Conservation (phyloP, 129 eudicot species). For the Centella asiatica region DNA sequence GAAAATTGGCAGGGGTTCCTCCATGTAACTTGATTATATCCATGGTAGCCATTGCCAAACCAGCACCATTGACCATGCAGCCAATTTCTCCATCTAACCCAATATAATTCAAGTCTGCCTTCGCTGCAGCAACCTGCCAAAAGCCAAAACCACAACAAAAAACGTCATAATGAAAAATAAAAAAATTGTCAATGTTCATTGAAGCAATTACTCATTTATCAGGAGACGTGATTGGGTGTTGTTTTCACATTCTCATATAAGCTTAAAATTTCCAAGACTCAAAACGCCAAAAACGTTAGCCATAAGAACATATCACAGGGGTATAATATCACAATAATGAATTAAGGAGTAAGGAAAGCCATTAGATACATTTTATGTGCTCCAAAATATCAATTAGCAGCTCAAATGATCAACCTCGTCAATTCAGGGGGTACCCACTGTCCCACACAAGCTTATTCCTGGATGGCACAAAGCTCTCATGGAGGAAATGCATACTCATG, state of each 20-base stretch:
- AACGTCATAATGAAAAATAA: not conserved
- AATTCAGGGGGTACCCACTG: too few species aligned
- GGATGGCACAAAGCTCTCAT: too few species aligned
- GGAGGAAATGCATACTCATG: too few species aligned
- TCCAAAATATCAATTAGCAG: too few species aligned
- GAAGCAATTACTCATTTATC: not conserved
- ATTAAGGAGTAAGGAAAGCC: conserved; percentile 1
- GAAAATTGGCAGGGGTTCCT: conserved; percentile 97
- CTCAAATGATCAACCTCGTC: too few species aligned
- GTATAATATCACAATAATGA: not conserved
- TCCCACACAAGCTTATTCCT: too few species aligned
- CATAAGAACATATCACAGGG: not conserved
- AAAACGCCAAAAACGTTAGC: not conserved
- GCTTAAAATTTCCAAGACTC: not conserved
- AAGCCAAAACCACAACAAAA: conserved; percentile 6
- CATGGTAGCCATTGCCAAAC: conserved; percentile 98
- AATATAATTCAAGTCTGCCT: conserved; percentile 86
- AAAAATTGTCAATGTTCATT: not conserved
- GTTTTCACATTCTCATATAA: not conserved
- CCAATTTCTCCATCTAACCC: conserved; percentile 99
- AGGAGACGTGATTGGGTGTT: not conserved
- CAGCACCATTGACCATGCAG: conserved; percentile 99
- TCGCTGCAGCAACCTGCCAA: conserved; percentile 86
- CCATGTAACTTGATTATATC: conserved; percentile 95
- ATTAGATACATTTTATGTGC: conserved; percentile 1